Conservation (phyloP, 2,329 filamentous ascomycete species). For the Cytospora paraplurivora region DNA sequence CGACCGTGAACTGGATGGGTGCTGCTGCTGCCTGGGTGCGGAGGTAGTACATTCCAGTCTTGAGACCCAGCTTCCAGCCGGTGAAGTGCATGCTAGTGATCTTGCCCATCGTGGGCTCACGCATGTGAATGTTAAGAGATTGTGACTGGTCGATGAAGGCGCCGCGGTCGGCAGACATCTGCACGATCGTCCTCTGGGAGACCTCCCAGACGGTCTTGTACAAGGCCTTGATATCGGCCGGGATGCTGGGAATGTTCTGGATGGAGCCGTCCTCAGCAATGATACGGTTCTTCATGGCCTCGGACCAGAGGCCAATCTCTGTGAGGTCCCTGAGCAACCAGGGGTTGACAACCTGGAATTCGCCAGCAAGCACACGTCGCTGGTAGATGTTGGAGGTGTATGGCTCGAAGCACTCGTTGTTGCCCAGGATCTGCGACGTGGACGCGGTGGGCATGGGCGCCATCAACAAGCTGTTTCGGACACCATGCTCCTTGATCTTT, state of each 20-base stretch:
- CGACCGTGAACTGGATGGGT: slow-evolving; percentile 98
- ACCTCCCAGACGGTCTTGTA: slow-evolving; percentile 99
- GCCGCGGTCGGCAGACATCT: slow-evolving; percentile 98
- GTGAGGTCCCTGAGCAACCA: slow-evolving; percentile 98
- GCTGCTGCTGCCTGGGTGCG: slow-evolving; percentile 95
- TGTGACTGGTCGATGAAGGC: slow-evolving; percentile 99
- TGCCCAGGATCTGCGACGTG: slow-evolving; percentile 95
- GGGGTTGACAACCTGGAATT: slow-evolving; percentile 99
- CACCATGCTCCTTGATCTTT: slow-evolving; percentile 87
- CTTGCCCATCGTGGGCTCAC: slow-evolving; percentile 99
- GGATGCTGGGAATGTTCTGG: slow-evolving; percentile 96
- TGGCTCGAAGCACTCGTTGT: slow-evolving; percentile 99
- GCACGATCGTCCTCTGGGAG: slow-evolving; percentile 89
- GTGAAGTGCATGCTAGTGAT: slow-evolving; percentile 99
- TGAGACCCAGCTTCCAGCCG: slow-evolving; percentile 97
- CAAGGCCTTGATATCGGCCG: slow-evolving; percentile 89
- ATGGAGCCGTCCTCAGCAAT: slow-evolving; percentile 95
- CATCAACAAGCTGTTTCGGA: slow-evolving; percentile 92
- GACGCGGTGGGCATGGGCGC: slow-evolving; percentile 98
- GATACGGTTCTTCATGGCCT: slow-evolving; percentile 99
- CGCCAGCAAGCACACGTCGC: slow-evolving; percentile 92
- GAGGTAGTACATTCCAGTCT: slow-evolving; percentile 99
- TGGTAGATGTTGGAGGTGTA: slow-evolving; percentile 99
- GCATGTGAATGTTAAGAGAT: slow-evolving; percentile 99
- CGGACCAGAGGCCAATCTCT: slow-evolving; percentile 96